phyloP scores from a whole-genome alignment of 2,329 filamentous ascomycete species.

The Clonostachys byssicola region DNA sequence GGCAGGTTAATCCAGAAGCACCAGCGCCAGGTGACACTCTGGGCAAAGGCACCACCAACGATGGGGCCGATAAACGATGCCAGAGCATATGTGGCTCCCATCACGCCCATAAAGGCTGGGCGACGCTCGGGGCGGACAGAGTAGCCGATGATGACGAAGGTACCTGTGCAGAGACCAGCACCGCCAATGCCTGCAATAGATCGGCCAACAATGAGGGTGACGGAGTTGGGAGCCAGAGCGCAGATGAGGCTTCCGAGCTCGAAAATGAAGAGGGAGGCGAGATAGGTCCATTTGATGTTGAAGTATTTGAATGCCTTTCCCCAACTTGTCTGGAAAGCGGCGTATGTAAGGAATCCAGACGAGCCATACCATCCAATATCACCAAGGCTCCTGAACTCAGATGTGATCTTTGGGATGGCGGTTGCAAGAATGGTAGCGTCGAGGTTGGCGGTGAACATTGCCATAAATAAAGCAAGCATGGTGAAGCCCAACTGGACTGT shows the following conservation, averaged over 20 bases:
- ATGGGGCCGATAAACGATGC: slow-evolving; percentile 49
- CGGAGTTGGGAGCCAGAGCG: slow-evolving; percentile 42
- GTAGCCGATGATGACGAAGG: slow-evolving; percentile 33
- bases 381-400: slow-evolving; percentile 58
- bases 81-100: slow-evolving; percentile 69
- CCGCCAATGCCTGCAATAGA: slow-evolving; percentile 54
- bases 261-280: slow-evolving; percentile 46
- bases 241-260: slow-evolving; percentile 50
- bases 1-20: slow-evolving; percentile 33
- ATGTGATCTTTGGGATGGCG: slow-evolving; percentile 60
- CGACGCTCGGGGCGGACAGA: slow-evolving; percentile 50
- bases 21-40: slow-evolving; percentile 3
- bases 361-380: slow-evolving; percentile 78
- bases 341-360: slow-evolving; percentile 68
- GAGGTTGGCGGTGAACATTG: slow-evolving; percentile 49
- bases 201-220: slow-evolving; percentile 48
- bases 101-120: slow-evolving; percentile 56
- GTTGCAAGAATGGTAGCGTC: slow-evolving; percentile 63
- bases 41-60: slow-evolving; percentile 13
- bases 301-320: slow-evolving; percentile 57
- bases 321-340: slow-evolving; percentile 65
- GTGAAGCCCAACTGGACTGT: slow-evolving; percentile 12
- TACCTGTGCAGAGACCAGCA: slow-evolving; percentile 50
- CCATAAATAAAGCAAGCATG: slow-evolving; percentile 32
- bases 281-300: slow-evolving; percentile 50